Evolutionary conservation across 2,329 filamentous ascomycete genomes (phyloP), one percentile per base, ranked within the genome.

Genomic region (Fusarium burgessii): DNA sequence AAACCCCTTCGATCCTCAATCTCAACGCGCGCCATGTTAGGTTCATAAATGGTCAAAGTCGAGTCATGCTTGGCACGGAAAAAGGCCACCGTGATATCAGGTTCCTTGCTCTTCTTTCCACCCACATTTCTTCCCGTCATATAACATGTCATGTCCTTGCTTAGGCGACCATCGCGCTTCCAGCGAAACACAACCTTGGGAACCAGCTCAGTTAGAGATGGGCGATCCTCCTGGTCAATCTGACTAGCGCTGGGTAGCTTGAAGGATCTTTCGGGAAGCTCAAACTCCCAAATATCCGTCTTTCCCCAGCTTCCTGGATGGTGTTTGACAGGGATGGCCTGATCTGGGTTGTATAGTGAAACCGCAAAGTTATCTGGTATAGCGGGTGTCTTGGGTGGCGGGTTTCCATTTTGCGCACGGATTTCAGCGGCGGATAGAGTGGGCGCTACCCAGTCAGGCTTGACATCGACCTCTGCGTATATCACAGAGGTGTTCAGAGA

Each of bases 1-100:
- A 98, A 84, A 0, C 96, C 96, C 80, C 98, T 98, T 62, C 92
- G 90, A 80, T 99, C 96, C 80, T 99, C 94, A 68, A 98, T 90
- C 45, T 98, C 95, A 14, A 98, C 92, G 10, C 96, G 88, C 67
- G 92, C 91, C 77, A 98, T 86, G 78, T 98, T 98, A 8, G 95
- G 93, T 80, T 99, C 93, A 83, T 98, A 98, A 43, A 99, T 87
- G 4, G 95, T 97, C 63, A 98, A 82, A 33, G 80, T 78, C 38
- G 82, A 84, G 74, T 95, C 93, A 50, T 84, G 82, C 73, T 89
- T 91, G 29, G 91, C 85, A 72, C 92, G 90, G 84, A 95, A 97
- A 75, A 98, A 88, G 5, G 94, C 94, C n/a, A 98, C 87, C 0
- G 94, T 95, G 74, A 98, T 98, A 81, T 98, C 96, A 0, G 96